These are phyloP conservation scores for Brassica napus DNA, from an alignment of 345 rosid species.

Conservation along the genomic window Da-Ae NC_063447.1:3026501-3027000, in stretches of 20 bases:
- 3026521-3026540: background rate
- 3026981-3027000: no score
- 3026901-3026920: background rate
- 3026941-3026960: background rate
- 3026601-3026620: background rate
- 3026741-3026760: background rate
- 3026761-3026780: background rate
- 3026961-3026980: background rate
- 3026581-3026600: background rate
- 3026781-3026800: background rate
- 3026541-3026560: background rate
- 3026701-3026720: background rate
- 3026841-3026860: background rate
- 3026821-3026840: slow-evolving; percentile 7
- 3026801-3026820: slow-evolving; percentile 4
- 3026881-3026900: background rate
- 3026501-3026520: background rate
- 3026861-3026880: background rate
- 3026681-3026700: background rate
- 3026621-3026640: background rate
- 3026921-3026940: background rate
- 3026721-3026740: background rate
- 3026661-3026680: background rate
- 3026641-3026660: background rate
- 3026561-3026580: background rate